Evolutionary conservation across 805 yeast genomes (phyloP), one percentile per base, ranked within the genome.

Genomic region (Candida insectalens): DNA sequence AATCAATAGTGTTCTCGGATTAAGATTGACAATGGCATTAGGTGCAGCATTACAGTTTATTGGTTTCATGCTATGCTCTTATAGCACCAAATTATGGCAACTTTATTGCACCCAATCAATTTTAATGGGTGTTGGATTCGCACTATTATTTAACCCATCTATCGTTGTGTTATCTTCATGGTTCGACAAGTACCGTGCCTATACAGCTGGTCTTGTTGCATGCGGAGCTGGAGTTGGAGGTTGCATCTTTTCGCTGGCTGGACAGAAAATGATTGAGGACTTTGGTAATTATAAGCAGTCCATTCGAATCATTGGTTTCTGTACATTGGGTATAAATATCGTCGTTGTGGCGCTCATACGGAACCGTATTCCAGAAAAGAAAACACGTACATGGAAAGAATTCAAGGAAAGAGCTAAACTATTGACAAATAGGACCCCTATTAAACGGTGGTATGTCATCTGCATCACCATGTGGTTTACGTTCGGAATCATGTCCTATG

Each of bases 91-190:
- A n/a, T 49, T 65, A 8, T 66, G 71, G 63, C 71, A 70, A 34
- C 41, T 74, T 12, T 70, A 65, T 46, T 45, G 66, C 19, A 68
- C 77, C 0, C 77, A 73, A 44, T 79, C 78, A 4, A 37, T 68
- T 3, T 36, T 73, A 23, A 60, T 67, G 22, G 80, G 79, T 1
- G 23, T 65, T 4, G 68, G 77, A 3, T 67, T 69, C 33, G 63
- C 69, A 8, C 45, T 71, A 15, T 50, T 71, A 13, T 69, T 64
- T 42, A 57, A 71, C 13, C 77, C 77, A 0, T 62, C 69, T 2
- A 60, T 72, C 6, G 51, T 47, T 19, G 55, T 71, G 4, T 41
- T 74, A 15, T 71, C 80, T 0, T 59, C 68, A 6, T 74, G 80
- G 79, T 74, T 74, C 47, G 49, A 65, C 30, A 61, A 62, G 22